Conservation (phyloP, 345 rosid species). For the Anastatica hierochuntica region DNA sequence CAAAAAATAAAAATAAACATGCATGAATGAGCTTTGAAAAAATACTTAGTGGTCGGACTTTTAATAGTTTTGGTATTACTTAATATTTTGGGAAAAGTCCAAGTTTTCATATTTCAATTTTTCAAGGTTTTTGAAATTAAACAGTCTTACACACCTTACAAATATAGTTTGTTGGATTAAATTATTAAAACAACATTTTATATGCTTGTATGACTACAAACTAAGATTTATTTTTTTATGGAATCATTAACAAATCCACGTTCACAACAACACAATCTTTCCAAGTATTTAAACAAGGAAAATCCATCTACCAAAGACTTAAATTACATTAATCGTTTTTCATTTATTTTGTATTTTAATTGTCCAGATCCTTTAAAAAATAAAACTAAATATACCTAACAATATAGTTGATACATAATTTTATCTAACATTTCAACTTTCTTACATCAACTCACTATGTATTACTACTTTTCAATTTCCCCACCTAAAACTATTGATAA, state of each 20-base stretch:
- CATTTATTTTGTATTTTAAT: neutral
- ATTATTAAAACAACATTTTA: too few species aligned
- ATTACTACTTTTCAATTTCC: neutral
- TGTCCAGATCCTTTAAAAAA: too few species aligned
- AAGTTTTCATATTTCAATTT: too few species aligned
- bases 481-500: neutral
- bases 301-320: too few species aligned
- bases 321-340: too few species aligned
- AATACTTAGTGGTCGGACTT: neutral
- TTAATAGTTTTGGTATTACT: constrained; percentile 9
- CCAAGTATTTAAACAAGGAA: too few species aligned
- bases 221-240: too few species aligned
- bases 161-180: too few species aligned
- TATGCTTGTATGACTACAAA: constrained; percentile 5
- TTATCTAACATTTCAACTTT: constrained; percentile 7
- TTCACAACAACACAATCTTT: too few species aligned
- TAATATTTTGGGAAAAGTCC: too few species aligned
- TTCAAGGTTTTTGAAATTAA: neutral
- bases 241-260: too few species aligned
- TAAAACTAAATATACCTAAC: constrained; percentile 1
- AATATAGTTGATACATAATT: neutral
- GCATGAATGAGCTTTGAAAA: constrained; percentile 3
- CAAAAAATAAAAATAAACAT: neutral
- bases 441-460: neutral
- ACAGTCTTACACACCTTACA: neutral